Evolutionary conservation across 2,329 filamentous ascomycete genomes (phyloP), one percentile per base, ranked within the genome.

Genomic region (Elsinoe batatas): DNA sequence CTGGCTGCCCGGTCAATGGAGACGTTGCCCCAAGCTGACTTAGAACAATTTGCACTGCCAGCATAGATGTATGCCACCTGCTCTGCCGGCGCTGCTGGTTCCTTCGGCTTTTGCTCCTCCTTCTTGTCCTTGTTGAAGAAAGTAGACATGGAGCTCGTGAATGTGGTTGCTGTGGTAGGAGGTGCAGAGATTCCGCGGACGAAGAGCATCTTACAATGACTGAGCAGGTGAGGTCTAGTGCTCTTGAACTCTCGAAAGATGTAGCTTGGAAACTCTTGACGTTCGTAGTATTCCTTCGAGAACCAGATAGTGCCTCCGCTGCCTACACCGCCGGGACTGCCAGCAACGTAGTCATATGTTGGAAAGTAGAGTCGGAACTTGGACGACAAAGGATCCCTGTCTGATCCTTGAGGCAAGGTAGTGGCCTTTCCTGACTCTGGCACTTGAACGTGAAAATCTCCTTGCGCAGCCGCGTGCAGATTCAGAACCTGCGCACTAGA

Each of bases 1-100:
- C 49, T 35, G 8, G 26, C 7, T 6, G 68, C 71, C 61, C 79
- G 82, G 63, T 94, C 85, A 64, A 83, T 83, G 54, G 84, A 80
- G 30, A 95, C 71, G 46, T 83, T 83, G 18, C 91, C 93, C 91
- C 93, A 98, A 30, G 93, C 93, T 67, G 87, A 91, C 69, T 96
- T 90, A 0, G 90, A 95, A 26, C 95, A 72, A 70, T 98, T 98
- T 6, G 89, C 88, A 63, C 88, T 95, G 13, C 93, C 93, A 36
- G 95, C 72, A 65, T 97, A 97, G 1, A 80, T 85, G 85, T 88
- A 97, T 3, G 83, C 82, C 38, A 72, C 68, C 20, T 72, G 72
- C 58, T 63, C 18, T 2, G 15, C 32, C 5, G 43, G 26, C 8
- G 26, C 4, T 30, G 3, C 4, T 12, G 15, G 40, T 22, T 40